These are phyloP conservation scores for Candida hungchunana DNA, from an alignment of 805 yeast species.

Conservation along the genomic window DNA sequence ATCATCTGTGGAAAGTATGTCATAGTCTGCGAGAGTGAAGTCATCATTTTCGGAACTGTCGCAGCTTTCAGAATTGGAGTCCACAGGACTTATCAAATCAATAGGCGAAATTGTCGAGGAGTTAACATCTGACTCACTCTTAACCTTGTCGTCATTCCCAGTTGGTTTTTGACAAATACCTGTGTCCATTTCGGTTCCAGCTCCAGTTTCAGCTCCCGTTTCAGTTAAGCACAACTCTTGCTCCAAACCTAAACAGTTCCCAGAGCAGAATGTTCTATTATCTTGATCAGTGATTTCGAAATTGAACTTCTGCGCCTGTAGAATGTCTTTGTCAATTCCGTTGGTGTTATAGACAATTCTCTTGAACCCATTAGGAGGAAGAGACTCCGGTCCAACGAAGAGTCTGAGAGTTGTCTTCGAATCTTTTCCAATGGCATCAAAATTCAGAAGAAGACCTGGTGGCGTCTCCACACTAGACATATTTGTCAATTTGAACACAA, in stretches of 20 bases:
- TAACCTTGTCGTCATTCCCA: too few species aligned
- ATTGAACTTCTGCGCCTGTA: constrained; percentile 1
- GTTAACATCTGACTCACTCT: too few species aligned
- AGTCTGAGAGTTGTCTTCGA: constrained; percentile 2
- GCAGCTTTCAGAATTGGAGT: too few species aligned
- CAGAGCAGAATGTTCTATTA: constrained; percentile 4
- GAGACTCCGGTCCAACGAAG: constrained; percentile 1
- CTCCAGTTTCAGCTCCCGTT: too few species aligned
- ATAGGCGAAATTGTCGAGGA: too few species aligned
- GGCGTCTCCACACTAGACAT: constrained; percentile 8
- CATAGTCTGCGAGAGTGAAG: constrained; percentile 7
- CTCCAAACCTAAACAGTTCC: constrained; percentile 1
- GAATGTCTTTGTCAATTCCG: constrained; percentile 2
- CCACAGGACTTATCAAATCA: too few species aligned
- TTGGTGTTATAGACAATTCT: constrained; percentile 4
- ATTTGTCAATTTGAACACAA: constrained; percentile 8
- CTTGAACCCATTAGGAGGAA: constrained; percentile 7
- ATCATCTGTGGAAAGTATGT: constrained; percentile 8
- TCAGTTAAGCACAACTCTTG: too few species aligned
- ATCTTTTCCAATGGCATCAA: background rate
- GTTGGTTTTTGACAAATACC: too few species aligned
- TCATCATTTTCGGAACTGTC: too few species aligned
- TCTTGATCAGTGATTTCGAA: constrained; percentile 4
- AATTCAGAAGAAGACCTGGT: constrained; percentile 4
- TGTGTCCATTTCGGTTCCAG: too few species aligned